Conservation (phyloP, 164 flowering plant genomes). For the Sedum album region DNA sequence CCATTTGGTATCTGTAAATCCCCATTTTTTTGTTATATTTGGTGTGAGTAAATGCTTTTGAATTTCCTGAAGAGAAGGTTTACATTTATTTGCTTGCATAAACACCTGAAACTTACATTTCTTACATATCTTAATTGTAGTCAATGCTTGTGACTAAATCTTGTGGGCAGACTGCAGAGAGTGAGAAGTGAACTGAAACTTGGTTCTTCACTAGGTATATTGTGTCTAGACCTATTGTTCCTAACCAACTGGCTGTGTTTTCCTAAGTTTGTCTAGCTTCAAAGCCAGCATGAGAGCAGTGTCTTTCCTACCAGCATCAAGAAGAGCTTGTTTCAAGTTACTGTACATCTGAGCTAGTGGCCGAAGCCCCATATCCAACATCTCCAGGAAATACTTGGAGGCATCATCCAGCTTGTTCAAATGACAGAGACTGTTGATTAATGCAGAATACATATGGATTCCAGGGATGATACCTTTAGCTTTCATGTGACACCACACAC, state of each 20-base stretch:
- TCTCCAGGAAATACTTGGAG: constrained; percentile 58
- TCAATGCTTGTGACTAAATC: neutral
- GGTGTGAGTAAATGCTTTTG: neutral
- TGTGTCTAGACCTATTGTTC: neutral
- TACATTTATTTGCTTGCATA: neutral
- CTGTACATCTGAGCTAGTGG: constrained; percentile 63
- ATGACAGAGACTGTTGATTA: constrained; percentile 53
- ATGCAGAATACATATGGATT: constrained; percentile 66
- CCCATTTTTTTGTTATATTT: neutral
- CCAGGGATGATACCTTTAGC: constrained; percentile 66
- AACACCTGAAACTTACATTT: neutral
- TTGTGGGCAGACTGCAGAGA: neutral
- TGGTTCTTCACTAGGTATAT: neutral
- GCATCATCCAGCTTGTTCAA: constrained; percentile 65
- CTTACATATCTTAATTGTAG: neutral
- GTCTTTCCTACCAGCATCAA: constrained; percentile 57
- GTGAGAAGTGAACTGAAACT: neutral
- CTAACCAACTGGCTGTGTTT: constrained; percentile 33
- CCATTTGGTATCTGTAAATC: neutral
- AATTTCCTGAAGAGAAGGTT: neutral
- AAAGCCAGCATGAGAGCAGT: constrained; percentile 29
- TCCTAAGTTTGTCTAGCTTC: constrained; percentile 52
- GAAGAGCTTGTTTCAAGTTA: constrained; percentile 54
- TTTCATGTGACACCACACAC: constrained; percentile 67
- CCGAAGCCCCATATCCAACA: constrained; percentile 75